Evolutionary conservation across 139 green algal genomes (phyloP).

Genomic region (Tetraselmis striata): DNA sequence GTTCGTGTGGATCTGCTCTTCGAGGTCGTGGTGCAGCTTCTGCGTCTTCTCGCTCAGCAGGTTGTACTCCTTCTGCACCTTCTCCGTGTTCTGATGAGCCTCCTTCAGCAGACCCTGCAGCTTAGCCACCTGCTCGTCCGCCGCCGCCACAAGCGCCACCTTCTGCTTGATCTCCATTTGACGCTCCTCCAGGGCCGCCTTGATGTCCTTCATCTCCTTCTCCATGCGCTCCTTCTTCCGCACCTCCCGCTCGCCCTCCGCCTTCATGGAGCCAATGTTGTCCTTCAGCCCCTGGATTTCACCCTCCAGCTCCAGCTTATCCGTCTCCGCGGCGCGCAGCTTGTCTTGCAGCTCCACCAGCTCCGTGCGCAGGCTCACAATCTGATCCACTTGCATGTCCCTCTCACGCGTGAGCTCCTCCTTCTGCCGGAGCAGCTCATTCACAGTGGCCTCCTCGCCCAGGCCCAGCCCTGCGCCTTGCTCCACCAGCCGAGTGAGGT

Average conservation of each 20-base stretch:
- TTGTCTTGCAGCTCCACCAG: conserved; percentile 60
- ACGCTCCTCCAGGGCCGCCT: conserved; percentile 51
- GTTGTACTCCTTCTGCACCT: conserved; percentile 83
- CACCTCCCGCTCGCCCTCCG: conserved; percentile 66
- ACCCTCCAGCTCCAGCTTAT: conserved; percentile 55
- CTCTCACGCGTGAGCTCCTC: conserved; percentile 71
- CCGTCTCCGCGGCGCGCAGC: conserved; percentile 52
- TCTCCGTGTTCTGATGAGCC: conserved; percentile 51
- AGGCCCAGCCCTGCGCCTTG: conserved; percentile 65
- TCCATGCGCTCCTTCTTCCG: conserved; percentile 49
- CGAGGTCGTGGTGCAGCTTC: conserved; percentile 82
- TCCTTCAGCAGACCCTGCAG: conserved; percentile 67
- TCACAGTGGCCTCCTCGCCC: conserved; percentile 69
- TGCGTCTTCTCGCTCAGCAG: conserved; percentile 71
- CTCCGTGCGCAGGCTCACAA: conserved; percentile 46
- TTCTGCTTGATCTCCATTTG: conserved; percentile 73
- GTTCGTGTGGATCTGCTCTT: conserved; percentile 85
- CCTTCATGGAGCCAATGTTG: conserved; percentile 41
- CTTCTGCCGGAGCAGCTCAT: conserved; percentile 71
- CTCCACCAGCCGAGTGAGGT: conserved; percentile 75
- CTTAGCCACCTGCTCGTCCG: conserved; percentile 44
- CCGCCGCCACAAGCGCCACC: conserved; percentile 28
- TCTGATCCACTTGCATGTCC: conserved; percentile 59
- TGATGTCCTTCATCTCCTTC: conserved; percentile 61
- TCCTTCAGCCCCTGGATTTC: conserved; percentile 59